Evolutionary conservation across 2,329 filamentous ascomycete species (phyloP), one percentile per base, ranked within the genome.

Genomic region (Colletotrichum tabaci): DNA sequence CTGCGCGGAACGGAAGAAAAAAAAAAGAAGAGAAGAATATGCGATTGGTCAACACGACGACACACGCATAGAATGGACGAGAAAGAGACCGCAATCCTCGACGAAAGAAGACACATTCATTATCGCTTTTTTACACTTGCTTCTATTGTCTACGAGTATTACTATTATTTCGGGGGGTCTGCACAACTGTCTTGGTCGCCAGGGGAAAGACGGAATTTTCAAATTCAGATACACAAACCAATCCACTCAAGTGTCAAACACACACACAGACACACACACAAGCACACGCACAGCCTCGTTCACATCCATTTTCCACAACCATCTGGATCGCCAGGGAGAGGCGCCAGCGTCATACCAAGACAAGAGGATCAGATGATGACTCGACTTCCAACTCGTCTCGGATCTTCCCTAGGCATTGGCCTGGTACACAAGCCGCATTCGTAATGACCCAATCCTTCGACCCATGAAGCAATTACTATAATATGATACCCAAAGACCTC

Each of bases 221-320:
- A 66, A 58, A 50, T 60, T 71, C 67, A 71, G 44, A 71, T 71
- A 67, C 67, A 60, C 53, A 71, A 71, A 23, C 53, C 63, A 71
- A 67, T 71, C 67, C 57, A 67, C 67, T 71, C 56, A 38, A 35
- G 57, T 71, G 52, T 71, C 64, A 61, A 62, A 65, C 30, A 9
- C 8, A 9, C 8, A 35, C 30, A 35, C 30, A 35, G 30, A 35
- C 8, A 30, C 5, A 35, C 30, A 35, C 30, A 35, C 30, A 58
- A 58, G 46, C 2, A 30, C 30, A 47, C 58, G 60, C n/a, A 65
- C 52, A 38, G 52, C 52, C 21, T 67, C 53, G 26, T 60, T 49
- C 44, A 61, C 13, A 38, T 18, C 8, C 16, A 21, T 21, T 21
- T 23, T 8, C 30, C 30, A 9, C 13, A 38, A 18, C 8, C 16